These are phyloP conservation scores for Penicillium antarcticum DNA, from an alignment of 495 filamentous ascomycete genomes.

Conservation along the genomic window DNA sequence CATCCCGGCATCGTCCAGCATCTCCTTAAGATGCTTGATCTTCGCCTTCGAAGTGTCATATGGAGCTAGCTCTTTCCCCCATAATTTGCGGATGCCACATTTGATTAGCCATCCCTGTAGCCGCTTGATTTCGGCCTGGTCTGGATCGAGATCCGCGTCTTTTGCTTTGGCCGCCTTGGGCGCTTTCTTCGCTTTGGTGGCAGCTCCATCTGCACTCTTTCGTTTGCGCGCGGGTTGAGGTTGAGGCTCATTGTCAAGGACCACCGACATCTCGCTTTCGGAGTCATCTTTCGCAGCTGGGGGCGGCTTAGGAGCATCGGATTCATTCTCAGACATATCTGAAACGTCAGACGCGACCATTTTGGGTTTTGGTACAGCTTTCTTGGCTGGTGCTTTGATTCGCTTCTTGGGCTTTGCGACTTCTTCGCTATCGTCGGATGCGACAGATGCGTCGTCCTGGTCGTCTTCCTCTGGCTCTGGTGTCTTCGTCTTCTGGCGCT, in stretches of 20 bases:
- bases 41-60: slow-evolving; percentile 74
- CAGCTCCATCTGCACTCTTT: slow-evolving; percentile 27
- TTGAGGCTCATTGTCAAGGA: slow-evolving; percentile 67
- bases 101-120: slow-evolving; percentile 85
- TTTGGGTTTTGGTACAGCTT: slow-evolving; percentile 25
- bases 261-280: slow-evolving; percentile 75
- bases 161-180: slow-evolving; percentile 33
- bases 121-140: slow-evolving; percentile 83
- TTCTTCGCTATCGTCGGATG: slow-evolving; percentile 21
- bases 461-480: slow-evolving; percentile 25
- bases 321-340: slow-evolving; percentile 14
- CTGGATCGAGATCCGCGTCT: slow-evolving; percentile 54
- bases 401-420: slow-evolving; percentile 22
- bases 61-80: slow-evolving; percentile 76
- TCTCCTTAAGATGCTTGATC: slow-evolving; percentile 72
- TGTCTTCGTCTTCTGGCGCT: slow-evolving; percentile 35
- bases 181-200: slow-evolving; percentile 35
- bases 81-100: slow-evolving; percentile 92
- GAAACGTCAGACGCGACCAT: slow-evolving; percentile 22
- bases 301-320: slow-evolving; percentile 18
- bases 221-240: slow-evolving; percentile 51
- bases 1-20: slow-evolving; percentile 83
- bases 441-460: slow-evolving; percentile 11
- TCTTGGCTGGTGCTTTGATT: slow-evolving; percentile 18
- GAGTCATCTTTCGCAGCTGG: slow-evolving; percentile 50